Evolutionary conservation across 176 grass and related monocot species (phyloP), one percentile per base, ranked within the genome.

Genomic region (Oryza glumipatula): DNA sequence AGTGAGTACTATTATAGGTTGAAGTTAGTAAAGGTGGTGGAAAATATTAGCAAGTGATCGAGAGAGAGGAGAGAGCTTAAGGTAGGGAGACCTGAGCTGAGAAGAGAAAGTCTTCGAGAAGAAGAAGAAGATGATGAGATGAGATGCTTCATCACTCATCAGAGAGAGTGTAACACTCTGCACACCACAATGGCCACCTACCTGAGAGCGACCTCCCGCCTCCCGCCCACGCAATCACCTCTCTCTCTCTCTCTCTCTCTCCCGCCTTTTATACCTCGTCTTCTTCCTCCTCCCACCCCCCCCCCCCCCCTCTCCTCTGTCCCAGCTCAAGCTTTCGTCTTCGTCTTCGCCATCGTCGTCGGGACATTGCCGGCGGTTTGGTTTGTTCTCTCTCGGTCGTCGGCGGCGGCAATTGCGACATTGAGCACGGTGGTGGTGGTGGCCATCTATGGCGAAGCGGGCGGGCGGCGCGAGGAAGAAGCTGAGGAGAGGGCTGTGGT

Each of bases 401-500:
- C 52, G 17, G 2, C 49, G 49, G 15, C 49, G 49, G 15, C 36
- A 6, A 6, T 38, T 51, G 41, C 47, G 23, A 19, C 73, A 58
- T 64, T 11, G 63, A 41, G 45, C 6, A 16, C 3, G 28, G 28
- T 30, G 28, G 28, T 30, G 11, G 0, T 15, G 16, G 51, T 56
- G 51, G 15, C 17, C 6, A 58, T 58, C 54, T 7, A 94, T 94
- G 93, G 85, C 87, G 87, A 95, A 88, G 78, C 82, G 83, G 69
- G 36, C 74, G 30, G 67, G 78, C 56, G 76, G 64, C 48, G 63
- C 77, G 2, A 91, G 90, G 68, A 95, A 92, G 82, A 95, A 83
- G 85, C 82, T 95, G 54, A 92, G 88, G 82, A 92, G 91, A 38
- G 93, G 93, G 16, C 77, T 92, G 17, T 95, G 93, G 93, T 95